Evolutionary conservation across 257 asterid genomes (phyloP).

Genomic region (Solanum virginianum): DNA sequence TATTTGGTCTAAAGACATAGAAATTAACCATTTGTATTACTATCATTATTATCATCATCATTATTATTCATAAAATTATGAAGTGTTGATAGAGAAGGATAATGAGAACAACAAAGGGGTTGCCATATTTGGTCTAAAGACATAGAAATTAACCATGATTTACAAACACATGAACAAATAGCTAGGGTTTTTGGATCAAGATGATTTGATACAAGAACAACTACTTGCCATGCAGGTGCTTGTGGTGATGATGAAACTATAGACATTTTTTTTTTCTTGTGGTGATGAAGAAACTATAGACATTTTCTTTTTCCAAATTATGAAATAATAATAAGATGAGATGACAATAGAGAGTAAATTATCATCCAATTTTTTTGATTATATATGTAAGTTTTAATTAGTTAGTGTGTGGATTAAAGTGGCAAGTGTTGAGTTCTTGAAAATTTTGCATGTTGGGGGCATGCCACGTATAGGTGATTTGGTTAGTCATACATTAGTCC

Average conservation of each 20-base stretch:
- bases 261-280: neutral
- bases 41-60: neutral
- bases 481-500: neutral
- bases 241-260: neutral
- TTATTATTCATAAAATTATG: neutral
- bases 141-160: constrained; percentile 51
- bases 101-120: constrained; percentile 41
- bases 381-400: neutral
- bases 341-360: neutral
- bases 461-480: neutral
- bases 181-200: constrained; percentile 58
- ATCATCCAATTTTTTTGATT: neutral
- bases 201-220: constrained; percentile 39
- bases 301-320: neutral
- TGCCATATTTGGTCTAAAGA: constrained; percentile 74
- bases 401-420: neutral
- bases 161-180: constrained; percentile 52
- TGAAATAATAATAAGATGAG: too few species aligned
- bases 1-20: constrained; percentile 61
- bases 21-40: constrained; percentile 46
- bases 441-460: neutral
- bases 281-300: neutral
- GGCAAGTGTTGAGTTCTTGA: neutral
- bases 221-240: constrained; percentile 60
- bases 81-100: constrained; percentile 58